Evolutionary conservation across 148 eudicot species (phyloP).

Genomic region (Hydrangea macrophylla): DNA sequence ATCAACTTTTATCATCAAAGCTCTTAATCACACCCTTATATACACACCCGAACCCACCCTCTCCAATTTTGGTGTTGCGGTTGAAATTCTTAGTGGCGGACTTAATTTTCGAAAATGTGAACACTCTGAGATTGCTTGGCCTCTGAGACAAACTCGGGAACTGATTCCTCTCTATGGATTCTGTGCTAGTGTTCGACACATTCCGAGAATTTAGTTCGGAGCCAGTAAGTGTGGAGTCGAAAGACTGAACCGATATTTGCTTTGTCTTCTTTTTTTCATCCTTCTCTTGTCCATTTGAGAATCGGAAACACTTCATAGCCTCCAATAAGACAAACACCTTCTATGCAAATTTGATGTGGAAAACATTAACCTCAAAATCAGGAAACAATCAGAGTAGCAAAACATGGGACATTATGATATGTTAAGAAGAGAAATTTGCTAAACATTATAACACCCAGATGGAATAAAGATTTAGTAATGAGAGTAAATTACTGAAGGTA

Average conservation of each 20-base stretch:
- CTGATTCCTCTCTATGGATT: slow-evolving; percentile 51
- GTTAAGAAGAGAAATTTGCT: not conserved
- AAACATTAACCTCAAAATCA: slow-evolving; percentile 8
- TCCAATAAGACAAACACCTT: slow-evolving; percentile 1
- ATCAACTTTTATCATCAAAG: slow-evolving; percentile 54
- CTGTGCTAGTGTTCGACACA: slow-evolving; percentile 62
- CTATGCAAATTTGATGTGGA: not conserved
- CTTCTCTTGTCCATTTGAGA: slow-evolving; percentile 40
- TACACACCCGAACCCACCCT: slow-evolving; percentile 96
- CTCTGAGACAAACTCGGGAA: slow-evolving; percentile 55
- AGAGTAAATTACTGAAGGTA: too few species aligned
- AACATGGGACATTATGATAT: not conserved
- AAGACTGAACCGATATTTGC: slow-evolving; percentile 41
- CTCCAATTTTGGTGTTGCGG: slow-evolving; percentile 66
- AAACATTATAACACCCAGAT: too few species aligned
- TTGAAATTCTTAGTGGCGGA: slow-evolving; percentile 69
- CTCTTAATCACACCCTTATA: slow-evolving; percentile 61
- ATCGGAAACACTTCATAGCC: slow-evolving; percentile 64
- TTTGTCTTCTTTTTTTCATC: slow-evolving; percentile 38
- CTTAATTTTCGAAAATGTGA: slow-evolving; percentile 70
- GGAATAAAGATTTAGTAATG: too few species aligned
- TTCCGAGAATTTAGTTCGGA: slow-evolving; percentile 57
- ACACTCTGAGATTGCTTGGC: slow-evolving; percentile 67
- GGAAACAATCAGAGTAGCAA: not conserved
- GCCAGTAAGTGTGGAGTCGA: slow-evolving; percentile 47